Percentiles rank a stretch among this genome's conserved stretches.
These are phyloP conservation scores for Ophiocordyceps polyrhachis-furcata DNA, from an alignment of 2,329 filamentous ascomycete species.

Conservation along the genomic window DNA sequence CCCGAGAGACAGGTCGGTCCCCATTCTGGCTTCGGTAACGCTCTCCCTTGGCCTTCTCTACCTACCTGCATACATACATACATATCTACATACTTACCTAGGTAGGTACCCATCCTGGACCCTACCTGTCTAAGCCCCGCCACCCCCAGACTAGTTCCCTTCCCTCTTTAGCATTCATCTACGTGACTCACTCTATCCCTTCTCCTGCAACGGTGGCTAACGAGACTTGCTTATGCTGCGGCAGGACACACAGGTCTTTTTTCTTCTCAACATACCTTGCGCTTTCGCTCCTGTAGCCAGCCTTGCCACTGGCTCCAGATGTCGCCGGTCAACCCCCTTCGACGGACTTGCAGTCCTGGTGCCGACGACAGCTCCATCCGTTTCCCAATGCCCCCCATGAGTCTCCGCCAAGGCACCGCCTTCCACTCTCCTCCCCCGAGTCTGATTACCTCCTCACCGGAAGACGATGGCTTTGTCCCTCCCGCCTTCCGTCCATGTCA, in stretches of 20 bases:
- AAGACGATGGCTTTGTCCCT: constrained; percentile 24
- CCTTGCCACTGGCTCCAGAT: not conserved
- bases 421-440: constrained; percentile 33
- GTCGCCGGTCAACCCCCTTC: constrained; percentile 13
- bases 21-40: not conserved
- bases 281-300: not conserved
- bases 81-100: too few relatives aligned
- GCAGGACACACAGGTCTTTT: not conserved
- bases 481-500: constrained; percentile 46
- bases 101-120: not conserved
- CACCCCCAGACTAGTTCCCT: not conserved
- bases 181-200: not conserved
- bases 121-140: not conserved
- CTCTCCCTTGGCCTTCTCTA: not conserved
- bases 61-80: too few relatives aligned
- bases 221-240: not conserved
- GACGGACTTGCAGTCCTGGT: constrained; percentile 20
- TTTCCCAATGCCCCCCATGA: constrained; percentile 18
- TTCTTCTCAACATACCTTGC: not conserved
- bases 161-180: not conserved
- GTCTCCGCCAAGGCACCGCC: constrained; percentile 53
- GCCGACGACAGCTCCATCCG: constrained; percentile 8
- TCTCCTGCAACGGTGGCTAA: not conserved
- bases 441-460: constrained; percentile 17
- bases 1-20: not conserved